Percentiles rank a stretch among this genome's conserved stretches.
Evolutionary conservation across 768 basidiomycete genomes (phyloP).

Genomic region (Tulasnella sp.): DNA sequence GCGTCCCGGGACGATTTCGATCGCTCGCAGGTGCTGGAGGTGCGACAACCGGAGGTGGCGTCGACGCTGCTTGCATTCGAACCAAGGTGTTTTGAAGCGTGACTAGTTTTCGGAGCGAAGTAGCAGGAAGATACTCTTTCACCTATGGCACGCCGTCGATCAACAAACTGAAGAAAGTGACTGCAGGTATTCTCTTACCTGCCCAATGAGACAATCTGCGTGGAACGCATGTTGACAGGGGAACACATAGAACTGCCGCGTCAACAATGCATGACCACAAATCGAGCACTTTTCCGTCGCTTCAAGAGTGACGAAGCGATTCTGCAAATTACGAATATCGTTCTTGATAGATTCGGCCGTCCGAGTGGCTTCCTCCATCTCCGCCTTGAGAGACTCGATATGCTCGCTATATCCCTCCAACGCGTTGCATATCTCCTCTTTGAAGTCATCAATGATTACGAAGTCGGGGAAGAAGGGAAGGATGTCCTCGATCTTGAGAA

Average conservation of each 20-base stretch:
- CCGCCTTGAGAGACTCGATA: conserved; percentile 76
- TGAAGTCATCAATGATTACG: conserved; percentile 98
- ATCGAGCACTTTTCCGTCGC: conserved; percentile 73
- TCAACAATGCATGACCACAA: conserved; percentile 64
- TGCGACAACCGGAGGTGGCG: background rate
- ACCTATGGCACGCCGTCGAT: conserved; percentile 39
- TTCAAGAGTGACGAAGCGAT: conserved; percentile 86
- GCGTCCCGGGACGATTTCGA: background rate
- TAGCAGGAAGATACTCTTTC: conserved; percentile 79
- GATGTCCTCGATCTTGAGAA: conserved; percentile 97
- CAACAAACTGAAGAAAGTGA: conserved; percentile 10
- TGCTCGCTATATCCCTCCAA: conserved; percentile 87
- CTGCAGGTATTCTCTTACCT: conserved; percentile 44
- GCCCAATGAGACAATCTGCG: conserved; percentile 87
- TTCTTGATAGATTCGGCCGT: conserved; percentile 88
- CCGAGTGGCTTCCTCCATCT: conserved; percentile 92
- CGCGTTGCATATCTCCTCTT: conserved; percentile 93
- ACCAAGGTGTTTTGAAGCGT: conserved; percentile 75
- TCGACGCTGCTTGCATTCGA: conserved; percentile 30
- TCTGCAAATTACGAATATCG: conserved; percentile 73
- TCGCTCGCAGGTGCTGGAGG: background rate
- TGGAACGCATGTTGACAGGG: conserved; percentile 98
- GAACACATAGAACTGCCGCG: conserved; percentile 94
- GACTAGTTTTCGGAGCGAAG: conserved; percentile 72
- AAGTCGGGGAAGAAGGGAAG: conserved; percentile 99